Evolutionary conservation across 2,329 filamentous ascomycete species (phyloP).

Genomic region (Xylariaceae sp.): DNA sequence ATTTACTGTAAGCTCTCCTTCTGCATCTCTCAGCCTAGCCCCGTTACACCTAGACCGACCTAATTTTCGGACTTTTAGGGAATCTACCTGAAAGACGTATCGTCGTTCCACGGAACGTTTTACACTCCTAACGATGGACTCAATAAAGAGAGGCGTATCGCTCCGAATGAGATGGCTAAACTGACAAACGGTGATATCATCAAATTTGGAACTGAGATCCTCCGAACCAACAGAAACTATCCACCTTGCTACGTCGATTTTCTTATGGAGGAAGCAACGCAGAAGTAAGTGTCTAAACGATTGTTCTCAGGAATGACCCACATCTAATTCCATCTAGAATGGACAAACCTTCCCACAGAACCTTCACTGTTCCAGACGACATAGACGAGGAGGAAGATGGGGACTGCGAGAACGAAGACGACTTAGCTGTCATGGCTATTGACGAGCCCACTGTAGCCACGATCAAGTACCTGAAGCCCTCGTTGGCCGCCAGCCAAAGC

Average conservation of each 20-base stretch:
- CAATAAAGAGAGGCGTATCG: slow-evolving; percentile 26
- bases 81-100: slow-evolving; percentile 43
- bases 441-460: not conserved
- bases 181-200: slow-evolving; percentile 37
- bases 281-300: slow-evolving; percentile 14
- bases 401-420: slow-evolving; percentile 14
- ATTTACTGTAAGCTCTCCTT: slow-evolving; percentile 12
- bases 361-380: slow-evolving; percentile 44
- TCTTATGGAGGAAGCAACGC: slow-evolving; percentile 25
- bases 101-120: slow-evolving; percentile 53
- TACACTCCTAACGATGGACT: slow-evolving; percentile 34
- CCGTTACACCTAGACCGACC: not conserved
- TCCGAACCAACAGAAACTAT: slow-evolving; percentile 35
- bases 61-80: slow-evolving; percentile 32
- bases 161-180: slow-evolving; percentile 11
- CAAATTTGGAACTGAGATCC: slow-evolving; percentile 40
- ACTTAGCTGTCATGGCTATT: not conserved
- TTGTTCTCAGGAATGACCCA: not conserved
- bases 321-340: slow-evolving; percentile 17
- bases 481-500: not conserved
- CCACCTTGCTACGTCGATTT: slow-evolving; percentile 39
- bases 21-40: not conserved
- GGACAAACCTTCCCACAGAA: slow-evolving; percentile 25
- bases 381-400: slow-evolving; percentile 30
- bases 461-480: not conserved